Conservation (phyloP, 1,139 yeast genomes). For the Saccharomycopsis hybrid region DNA sequence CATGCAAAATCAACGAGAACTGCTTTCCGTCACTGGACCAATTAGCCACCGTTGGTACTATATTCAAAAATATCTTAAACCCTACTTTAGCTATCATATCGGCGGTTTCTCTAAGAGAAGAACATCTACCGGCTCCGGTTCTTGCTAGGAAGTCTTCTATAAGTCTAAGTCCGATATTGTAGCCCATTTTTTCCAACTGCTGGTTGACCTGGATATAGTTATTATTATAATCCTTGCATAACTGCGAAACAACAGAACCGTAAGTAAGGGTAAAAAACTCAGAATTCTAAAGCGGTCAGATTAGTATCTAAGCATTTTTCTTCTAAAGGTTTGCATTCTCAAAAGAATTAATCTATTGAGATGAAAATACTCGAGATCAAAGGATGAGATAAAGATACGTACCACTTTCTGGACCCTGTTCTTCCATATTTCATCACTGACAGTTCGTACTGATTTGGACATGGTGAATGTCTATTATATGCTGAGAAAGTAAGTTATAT, state of each 20-base stretch:
- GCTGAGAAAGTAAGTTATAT: too few species aligned
- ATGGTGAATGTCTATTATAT: constrained; percentile 25
- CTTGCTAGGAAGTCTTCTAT: constrained; percentile 91
- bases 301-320: constrained; percentile 7
- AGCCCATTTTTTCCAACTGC: constrained; percentile 90
- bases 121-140: constrained; percentile 78
- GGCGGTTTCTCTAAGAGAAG: constrained; percentile 75
- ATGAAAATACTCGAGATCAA: too few species aligned
- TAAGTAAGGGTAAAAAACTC: constrained; percentile 89
- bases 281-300: constrained; percentile 46
- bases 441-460: constrained; percentile 48
- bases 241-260: constrained; percentile 91
- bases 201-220: constrained; percentile 75
- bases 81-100: constrained; percentile 83
- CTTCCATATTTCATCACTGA: constrained; percentile 93
- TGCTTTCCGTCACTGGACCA: constrained; percentile 75
- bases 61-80: constrained; percentile 80
- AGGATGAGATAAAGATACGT: constrained; percentile 28
- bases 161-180: constrained; percentile 83
- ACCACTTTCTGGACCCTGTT: constrained; percentile 80
- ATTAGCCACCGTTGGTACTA: constrained; percentile 67
- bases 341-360: constrained; percentile 19
- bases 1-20: constrained; percentile 67
- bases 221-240: constrained; percentile 74
- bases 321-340: constrained; percentile 17